Conservation (phyloP, 2,329 filamentous ascomycete species). For the Colletotrichum sp. region DNA sequence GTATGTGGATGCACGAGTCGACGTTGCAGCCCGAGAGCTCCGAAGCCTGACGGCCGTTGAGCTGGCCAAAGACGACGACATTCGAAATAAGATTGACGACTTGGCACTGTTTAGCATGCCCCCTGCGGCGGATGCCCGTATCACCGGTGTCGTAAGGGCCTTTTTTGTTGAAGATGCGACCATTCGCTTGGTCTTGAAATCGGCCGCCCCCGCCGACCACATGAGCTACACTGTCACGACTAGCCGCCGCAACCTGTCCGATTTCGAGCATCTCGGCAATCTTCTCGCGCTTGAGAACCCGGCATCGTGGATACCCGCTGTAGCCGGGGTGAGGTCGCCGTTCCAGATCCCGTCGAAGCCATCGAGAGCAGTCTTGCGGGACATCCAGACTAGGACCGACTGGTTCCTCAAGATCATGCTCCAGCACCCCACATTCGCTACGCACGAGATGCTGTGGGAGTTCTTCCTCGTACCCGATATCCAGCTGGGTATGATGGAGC, state of each 20-base stretch:
- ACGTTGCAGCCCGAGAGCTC: slow-evolving; percentile 81
- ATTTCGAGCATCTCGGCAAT: slow-evolving; percentile 89
- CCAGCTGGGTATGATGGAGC: slow-evolving; percentile 86
- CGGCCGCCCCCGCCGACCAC: slow-evolving; percentile 81
- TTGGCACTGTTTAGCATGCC: slow-evolving; percentile 81
- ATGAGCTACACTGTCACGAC: slow-evolving; percentile 93
- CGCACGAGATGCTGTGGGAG: slow-evolving; percentile 98
- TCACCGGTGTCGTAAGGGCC: slow-evolving; percentile 90
- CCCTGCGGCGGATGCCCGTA: slow-evolving; percentile 76
- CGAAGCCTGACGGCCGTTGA: slow-evolving; percentile 93
- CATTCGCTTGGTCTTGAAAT: slow-evolving; percentile 91
- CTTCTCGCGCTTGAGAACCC: slow-evolving; percentile 89
- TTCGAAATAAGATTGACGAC: slow-evolving; percentile 95
- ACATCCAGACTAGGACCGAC: slow-evolving; percentile 86
- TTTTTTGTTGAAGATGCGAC: slow-evolving; percentile 98
- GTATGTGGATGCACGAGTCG: slow-evolving; percentile 87
- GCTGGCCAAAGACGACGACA: slow-evolving; percentile 96
- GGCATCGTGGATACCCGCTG: slow-evolving; percentile 88
- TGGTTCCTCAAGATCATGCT: slow-evolving; percentile 88
- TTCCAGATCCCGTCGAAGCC: slow-evolving; percentile 94
- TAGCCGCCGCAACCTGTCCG: slow-evolving; percentile 82
- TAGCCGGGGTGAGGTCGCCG: slow-evolving; percentile 80
- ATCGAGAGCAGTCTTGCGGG: slow-evolving; percentile 83
- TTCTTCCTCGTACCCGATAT: slow-evolving; percentile 97
- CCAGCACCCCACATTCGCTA: slow-evolving; percentile 88